Evolutionary conservation across 148 eudicot genomes (phyloP), one percentile per base, ranked within the genome.

Genomic region (Rhododendron ovatum): DNA sequence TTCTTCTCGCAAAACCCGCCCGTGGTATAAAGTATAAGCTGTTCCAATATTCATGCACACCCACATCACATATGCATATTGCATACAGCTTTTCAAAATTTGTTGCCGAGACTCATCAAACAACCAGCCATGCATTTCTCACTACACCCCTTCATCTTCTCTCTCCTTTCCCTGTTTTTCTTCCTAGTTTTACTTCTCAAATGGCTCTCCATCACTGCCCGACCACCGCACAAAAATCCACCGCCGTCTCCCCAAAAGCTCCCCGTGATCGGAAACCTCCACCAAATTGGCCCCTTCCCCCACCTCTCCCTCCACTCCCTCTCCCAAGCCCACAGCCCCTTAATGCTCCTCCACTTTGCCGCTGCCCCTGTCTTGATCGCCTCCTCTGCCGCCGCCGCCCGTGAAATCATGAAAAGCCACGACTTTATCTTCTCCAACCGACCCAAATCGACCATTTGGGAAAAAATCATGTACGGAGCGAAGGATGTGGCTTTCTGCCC

Each of bases 211-310:
- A 47, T 12, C 6, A 71, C 53, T 3, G 55, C 45, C 3, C 69
- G 69, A 85, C 48, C 63, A 9, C 59, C 18, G 87, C 83, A 78
- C 88, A 61, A 22, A 8, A 63, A 77, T 30, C 63, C 48, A 17
- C 95, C 92, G 20, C 94, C 96, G 9, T 92, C 96, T 0, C 96
- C 95, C 10, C 86, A 86, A 75, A 92, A 86, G 84, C 92, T 93
- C 33, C 98, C 98, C 7, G 69, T 95, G 20, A 55, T 95, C 28
- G 98, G 94, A 74, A 87, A 95, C 84, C 90, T 95, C 37, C 98
- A 95, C 82, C 91, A 91, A 69, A 65, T 94, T 0, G 91, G 96
- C 9, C 18, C 15, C 1, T 45, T 43, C 26, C 89, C 93, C 26
- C 95, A 94, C 88, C 91, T 86, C 10, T 85, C 93, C 0, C 91